Evolutionary conservation across 176 grass and related monocot genomes (phyloP), one percentile per base, ranked within the genome.

Genomic region (Bothriochloa decipiens): DNA sequence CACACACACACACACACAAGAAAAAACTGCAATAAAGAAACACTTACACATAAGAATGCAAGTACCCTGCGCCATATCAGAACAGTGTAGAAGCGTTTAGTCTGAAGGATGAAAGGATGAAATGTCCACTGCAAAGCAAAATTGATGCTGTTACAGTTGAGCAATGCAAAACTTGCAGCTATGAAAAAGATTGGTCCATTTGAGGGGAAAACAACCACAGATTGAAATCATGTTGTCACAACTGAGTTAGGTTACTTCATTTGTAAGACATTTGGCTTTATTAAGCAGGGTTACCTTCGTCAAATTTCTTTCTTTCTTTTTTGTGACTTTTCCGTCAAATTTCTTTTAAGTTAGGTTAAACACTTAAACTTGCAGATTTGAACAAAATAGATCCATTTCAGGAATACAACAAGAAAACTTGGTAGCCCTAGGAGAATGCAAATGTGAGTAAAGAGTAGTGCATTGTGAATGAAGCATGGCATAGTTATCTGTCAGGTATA

Each of bases 81-180:
- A 73, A 94, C 88, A 61, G 90, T 97, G 74, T 97, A 97, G 90
- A 97, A 94, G 28, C 83, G 86, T 72, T 97, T 97, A 80, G 84
- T 90, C 36, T 94, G 75, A 85, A 86, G 88, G 27, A 94, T 90
- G 80, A 97, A 97, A 73, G 92, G 95, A 88, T 94, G 92, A 85
- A 94, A 94, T 77, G 95, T 97, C 90, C 95, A 94, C 92, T 94
- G 77, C 47, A 90, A 88, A 20, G 78, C 57, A 72, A 80, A 70
- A 50, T 74, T 55, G 13, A 62, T 26, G 8, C 2, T 49, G 58
- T 76, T 63, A 65, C 6, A 43, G 47, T 33, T 65, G 17, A 76
- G 39, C 15, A 53, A 82, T 25, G 70, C 2, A 81, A 53, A 68
- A 82, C 4, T 47, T 66, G 26, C 22, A 40, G 43, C 13, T 27